Base-by-base conservation (phyloP, 1,284 basidiomycete genomes). In the Marasmius oreades region DNA sequence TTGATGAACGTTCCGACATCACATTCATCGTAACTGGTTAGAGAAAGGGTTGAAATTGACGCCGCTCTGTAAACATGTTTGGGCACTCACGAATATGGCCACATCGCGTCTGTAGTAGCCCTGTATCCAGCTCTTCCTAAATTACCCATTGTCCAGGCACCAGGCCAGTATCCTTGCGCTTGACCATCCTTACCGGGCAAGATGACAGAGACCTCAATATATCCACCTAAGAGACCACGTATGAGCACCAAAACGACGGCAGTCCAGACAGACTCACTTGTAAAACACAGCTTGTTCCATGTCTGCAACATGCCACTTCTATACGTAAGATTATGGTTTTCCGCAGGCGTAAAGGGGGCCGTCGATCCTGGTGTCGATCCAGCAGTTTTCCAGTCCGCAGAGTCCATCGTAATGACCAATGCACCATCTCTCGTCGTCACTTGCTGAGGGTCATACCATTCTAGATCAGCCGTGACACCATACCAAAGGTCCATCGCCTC, bases 131-230 rank as follows among this genome's bases (percentile, higher is more conserved):
- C 85, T 52, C 93, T 75, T 1, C 87, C 93, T 2, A 97, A 79
- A 66, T 96, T 96, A 3, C 93, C 93, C 90, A 97, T 92, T 6
- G 89, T 92, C 93, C 93, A 95, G n/a, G 75, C 77, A 51, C 79
- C 82, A 52, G 82, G 83, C 82, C 82, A 85, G 57, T 77, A 79
- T 34, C 78, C 78, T 53, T 67, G 61, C 0, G 76, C 71, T 14
- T 26, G 24, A 31, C 26, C 26, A 50, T 31, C 20, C n/a, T n/a
- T 11, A 18, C 26, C 47, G 14, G 47, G 47, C n/a, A 50, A 31
- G 12, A 31, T 68, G 1, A 77, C 71, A 8, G 67, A 69, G 50
- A 83, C 86, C 70, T 86, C 85, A 53, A 90, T 81, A 66, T 89
- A 88, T 4, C 82, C 83, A 23, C 78, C 77, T 1, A 80, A 83